phyloP scores from a whole-genome alignment of 345 rosid genomes.

The Acer saccharum region DNA sequence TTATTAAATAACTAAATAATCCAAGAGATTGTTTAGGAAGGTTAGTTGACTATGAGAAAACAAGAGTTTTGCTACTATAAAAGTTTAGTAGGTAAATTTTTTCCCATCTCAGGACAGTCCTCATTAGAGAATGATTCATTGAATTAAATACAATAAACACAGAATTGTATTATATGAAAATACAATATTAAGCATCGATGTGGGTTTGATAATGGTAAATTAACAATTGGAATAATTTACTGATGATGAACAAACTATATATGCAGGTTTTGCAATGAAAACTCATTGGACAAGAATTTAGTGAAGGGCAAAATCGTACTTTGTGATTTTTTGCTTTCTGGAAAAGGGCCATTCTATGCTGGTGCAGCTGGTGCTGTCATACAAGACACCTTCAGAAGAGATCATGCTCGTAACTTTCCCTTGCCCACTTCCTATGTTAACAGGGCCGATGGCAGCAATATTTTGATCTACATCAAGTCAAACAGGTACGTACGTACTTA shows the following conservation, averaged over 20 bases:
- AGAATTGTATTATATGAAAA: too few relatives aligned
- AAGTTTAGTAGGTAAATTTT: too few relatives aligned
- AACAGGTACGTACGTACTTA: slow-evolving; percentile 17
- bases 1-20: too few relatives aligned
- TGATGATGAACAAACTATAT: neutral
- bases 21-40: too few relatives aligned
- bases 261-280: slow-evolving; percentile 19
- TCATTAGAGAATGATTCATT: too few relatives aligned
- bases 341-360: slow-evolving; percentile 18
- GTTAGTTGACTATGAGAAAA: too few relatives aligned
- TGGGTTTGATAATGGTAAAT: neutral
- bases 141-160: too few relatives aligned
- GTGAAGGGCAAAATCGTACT: slow-evolving; percentile 43
- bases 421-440: slow-evolving; percentile 27
- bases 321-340: slow-evolving; percentile 11
- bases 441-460: neutral
- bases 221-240: neutral
- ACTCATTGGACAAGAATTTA: slow-evolving; percentile 22
- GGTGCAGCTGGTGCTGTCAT: slow-evolving; percentile 38
- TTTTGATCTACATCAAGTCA: slow-evolving; percentile 22
- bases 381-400: neutral
- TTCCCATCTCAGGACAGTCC: neutral
- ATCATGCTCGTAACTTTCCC: slow-evolving; percentile 15
- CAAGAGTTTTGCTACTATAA: too few relatives aligned
- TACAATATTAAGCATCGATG: neutral